These are phyloP conservation scores for Periconia digitata DNA, from an alignment of 2,329 filamentous ascomycete genomes.

Conservation along the genomic window DNA sequence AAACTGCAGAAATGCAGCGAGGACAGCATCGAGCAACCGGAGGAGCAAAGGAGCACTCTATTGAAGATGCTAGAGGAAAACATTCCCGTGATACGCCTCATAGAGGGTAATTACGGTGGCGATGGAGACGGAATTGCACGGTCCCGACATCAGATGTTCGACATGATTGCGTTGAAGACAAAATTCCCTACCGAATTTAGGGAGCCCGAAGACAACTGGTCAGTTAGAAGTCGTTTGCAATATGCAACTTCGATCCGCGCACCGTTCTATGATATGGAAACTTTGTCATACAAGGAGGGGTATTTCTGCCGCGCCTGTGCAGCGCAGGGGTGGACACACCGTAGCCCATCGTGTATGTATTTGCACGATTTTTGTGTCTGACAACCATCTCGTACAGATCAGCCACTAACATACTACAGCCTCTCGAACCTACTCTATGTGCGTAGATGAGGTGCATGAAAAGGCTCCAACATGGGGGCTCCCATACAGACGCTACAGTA, in stretches of 20 bases:
- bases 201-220: not conserved
- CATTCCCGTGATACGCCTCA: not conserved
- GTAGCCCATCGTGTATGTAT: not conserved
- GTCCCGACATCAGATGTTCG: not conserved
- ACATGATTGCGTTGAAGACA: not conserved
- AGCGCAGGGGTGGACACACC: not conserved
- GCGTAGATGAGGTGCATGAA: too few species aligned
- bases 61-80: too few species aligned
- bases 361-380: too few species aligned
- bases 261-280: not conserved
- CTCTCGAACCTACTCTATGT: not conserved
- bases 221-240: not conserved
- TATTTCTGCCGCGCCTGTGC: constrained; percentile 1
- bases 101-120: not conserved
- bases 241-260: constrained; percentile 1
- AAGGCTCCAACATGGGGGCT: constrained; percentile 1
- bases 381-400: too few species aligned
- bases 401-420: too few species aligned
- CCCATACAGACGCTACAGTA: not conserved
- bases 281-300: not conserved
- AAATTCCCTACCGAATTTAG: not conserved
- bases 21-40: not conserved
- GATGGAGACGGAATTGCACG: not conserved
- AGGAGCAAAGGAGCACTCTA: too few species aligned
- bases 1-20: not conserved